A percentile compares a stretch with the other conserved stretches of the same genome.
Evolutionary conservation across 441 rosid species (phyloP).

Genomic region (Flueggea neowawraea): DNA sequence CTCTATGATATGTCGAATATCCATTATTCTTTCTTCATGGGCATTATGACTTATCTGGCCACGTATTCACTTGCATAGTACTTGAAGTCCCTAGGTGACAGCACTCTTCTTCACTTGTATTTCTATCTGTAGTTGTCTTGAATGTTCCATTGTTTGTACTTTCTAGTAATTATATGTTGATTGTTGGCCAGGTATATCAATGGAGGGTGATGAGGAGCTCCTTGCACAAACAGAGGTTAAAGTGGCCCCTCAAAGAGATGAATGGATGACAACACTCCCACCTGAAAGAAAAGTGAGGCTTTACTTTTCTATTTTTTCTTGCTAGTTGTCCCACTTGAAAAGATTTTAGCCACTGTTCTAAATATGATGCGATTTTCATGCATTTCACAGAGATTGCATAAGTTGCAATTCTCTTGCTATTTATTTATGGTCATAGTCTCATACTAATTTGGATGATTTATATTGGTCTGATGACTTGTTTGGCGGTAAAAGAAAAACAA

Average conservation of each 20-base stretch:
- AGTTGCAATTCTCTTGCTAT: too few relatives aligned
- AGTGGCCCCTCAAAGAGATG: slow-evolving; percentile 71
- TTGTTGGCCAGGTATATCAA: slow-evolving; percentile 64
- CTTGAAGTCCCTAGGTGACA: too few relatives aligned
- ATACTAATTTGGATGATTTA: too few relatives aligned
- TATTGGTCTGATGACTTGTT: too few relatives aligned
- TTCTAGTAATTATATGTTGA: too few relatives aligned
- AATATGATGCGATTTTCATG: not conserved
- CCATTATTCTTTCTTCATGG: too few relatives aligned
- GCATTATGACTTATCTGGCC: too few relatives aligned
- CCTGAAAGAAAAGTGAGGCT: slow-evolving; percentile 82
- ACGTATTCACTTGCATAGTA: too few relatives aligned
- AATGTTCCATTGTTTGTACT: too few relatives aligned
- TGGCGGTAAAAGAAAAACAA: too few relatives aligned
- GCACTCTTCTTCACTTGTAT: not conserved
- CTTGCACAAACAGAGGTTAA: slow-evolving; percentile 69
- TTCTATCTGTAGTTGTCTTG: slow-evolving; percentile 7
- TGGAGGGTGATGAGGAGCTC: slow-evolving; percentile 98
- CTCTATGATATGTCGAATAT: too few relatives aligned
- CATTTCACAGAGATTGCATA: not conserved
- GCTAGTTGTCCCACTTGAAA: not conserved
- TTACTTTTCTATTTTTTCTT: not conserved
- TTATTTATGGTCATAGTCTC: too few relatives aligned
- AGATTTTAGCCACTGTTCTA: not conserved
- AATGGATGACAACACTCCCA: slow-evolving; percentile 99